These are phyloP conservation scores for Alternaria sp. DNA, from an alignment of 2,329 filamentous ascomycete genomes.

Conservation along the genomic window DNA sequence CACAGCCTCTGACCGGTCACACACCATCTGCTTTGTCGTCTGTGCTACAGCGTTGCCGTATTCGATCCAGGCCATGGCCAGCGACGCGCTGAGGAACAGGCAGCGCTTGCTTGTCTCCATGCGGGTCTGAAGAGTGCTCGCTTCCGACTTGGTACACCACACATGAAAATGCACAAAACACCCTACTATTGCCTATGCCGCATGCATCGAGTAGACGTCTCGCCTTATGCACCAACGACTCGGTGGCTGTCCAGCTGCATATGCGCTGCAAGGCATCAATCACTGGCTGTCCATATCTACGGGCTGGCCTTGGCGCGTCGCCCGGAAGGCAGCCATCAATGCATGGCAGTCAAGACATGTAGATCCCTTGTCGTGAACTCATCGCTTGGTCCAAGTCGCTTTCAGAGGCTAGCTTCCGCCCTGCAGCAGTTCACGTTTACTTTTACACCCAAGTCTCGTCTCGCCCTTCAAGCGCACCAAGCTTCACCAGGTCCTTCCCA, in stretches of 20 bases:
- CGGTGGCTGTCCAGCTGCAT: constrained; percentile 9
- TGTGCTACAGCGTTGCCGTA: constrained; percentile 31
- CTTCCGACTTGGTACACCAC: neutral
- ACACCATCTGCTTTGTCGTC: constrained; percentile 30
- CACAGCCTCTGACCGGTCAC: constrained; percentile 35
- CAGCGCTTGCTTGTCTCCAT: neutral
- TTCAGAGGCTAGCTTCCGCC: constrained; percentile 6
- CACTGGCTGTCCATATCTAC: constrained; percentile 12
- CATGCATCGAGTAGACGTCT: constrained; percentile 3
- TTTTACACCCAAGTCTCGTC: constrained; percentile 2
- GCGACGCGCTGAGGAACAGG: constrained; percentile 15
- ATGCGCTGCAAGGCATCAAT: constrained; percentile 13
- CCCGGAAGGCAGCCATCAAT: neutral
- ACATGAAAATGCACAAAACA: too few species aligned
- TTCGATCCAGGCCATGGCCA: constrained; percentile 17
- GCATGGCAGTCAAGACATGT: neutral
- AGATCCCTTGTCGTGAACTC: constrained; percentile 9
- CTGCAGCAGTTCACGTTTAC: constrained; percentile 8
- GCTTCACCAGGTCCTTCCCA: constrained; percentile 16
- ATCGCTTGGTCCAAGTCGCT: neutral
- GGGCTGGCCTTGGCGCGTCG: constrained; percentile 5
- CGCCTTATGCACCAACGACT: constrained; percentile 2
- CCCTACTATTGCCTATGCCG: neutral
- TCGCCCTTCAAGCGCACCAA: neutral
- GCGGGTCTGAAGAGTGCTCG: constrained; percentile 1